phyloP scores from a whole-genome alignment of 371 early-diverging fungal species.

The Mycotypha africana region DNA sequence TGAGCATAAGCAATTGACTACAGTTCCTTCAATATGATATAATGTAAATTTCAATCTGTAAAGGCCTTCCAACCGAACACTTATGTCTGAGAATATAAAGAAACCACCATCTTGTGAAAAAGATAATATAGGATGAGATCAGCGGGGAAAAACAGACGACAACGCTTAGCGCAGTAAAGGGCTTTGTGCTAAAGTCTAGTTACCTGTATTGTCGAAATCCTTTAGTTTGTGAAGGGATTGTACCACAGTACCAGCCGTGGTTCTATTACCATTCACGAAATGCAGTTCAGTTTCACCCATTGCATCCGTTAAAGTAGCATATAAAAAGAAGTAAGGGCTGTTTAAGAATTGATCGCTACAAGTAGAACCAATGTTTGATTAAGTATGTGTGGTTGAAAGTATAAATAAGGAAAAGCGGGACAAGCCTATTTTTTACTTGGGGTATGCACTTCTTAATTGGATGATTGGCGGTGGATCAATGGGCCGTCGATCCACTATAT shows the following conservation, averaged over 20 bases:
- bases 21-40: conserved; percentile 69
- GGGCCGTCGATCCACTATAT: conserved; percentile 41
- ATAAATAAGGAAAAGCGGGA: too few species aligned
- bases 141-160: neutral
- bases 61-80: conserved; percentile 83
- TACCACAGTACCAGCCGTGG: conserved; percentile 44
- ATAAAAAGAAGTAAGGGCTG: conserved; percentile 36
- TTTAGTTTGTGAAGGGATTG: conserved; percentile 48
- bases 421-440: too few species aligned
- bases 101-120: conserved; percentile 85
- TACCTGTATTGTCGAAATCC: conserved; percentile 36
- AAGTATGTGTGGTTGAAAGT: too few species aligned
- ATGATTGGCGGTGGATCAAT: conserved; percentile 48
- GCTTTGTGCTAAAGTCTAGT: too few species aligned
- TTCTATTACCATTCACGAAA: conserved; percentile 32
- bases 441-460: conserved; percentile 24
- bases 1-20: conserved; percentile 23
- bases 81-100: conserved; percentile 91
- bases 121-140: neutral
- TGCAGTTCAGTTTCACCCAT: conserved; percentile 26
- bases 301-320: conserved; percentile 32
- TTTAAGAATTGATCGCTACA: conserved; percentile 18
- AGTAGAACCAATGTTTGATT: too few species aligned
- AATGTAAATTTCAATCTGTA: conserved; percentile 88
- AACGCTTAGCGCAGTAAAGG: too few species aligned